phyloP scores from a whole-genome alignment of 495 filamentous ascomycete genomes.

The Letharia columbiana region DNA sequence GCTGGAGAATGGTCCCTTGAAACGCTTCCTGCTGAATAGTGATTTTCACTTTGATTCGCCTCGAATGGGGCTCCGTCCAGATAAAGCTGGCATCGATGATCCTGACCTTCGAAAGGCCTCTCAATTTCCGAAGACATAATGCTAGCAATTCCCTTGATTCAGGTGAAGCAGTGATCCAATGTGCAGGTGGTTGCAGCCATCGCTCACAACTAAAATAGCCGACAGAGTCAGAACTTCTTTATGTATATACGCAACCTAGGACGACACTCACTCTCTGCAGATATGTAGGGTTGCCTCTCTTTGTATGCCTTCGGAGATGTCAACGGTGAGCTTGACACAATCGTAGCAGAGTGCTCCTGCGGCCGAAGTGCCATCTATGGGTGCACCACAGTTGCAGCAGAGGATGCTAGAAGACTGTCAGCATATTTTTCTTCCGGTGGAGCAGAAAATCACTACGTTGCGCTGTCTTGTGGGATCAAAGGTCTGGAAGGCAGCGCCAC shows the following conservation, averaged over 20 bases:
- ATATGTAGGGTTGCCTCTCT: constrained; percentile 73
- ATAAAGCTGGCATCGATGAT: constrained; percentile 94
- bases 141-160: constrained; percentile 88
- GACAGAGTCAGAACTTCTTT: background rate
- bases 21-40: constrained; percentile 77
- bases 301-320: constrained; percentile 87
- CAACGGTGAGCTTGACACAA: constrained; percentile 85
- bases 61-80: constrained; percentile 95
- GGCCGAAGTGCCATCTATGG: constrained; percentile 83
- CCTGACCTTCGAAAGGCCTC: constrained; percentile 73
- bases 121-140: constrained; percentile 73
- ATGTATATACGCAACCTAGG: background rate
- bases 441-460: constrained; percentile 46
- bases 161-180: constrained; percentile 71
- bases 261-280: constrained; percentile 52
- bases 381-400: constrained; percentile 87
- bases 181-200: constrained; percentile 80
- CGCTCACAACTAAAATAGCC: constrained; percentile 53
- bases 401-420: constrained; percentile 54
- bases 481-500: constrained; percentile 45
- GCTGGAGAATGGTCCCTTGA: constrained; percentile 72
- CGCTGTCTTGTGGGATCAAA: constrained; percentile 40
- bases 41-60: constrained; percentile 83
- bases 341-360: constrained; percentile 87
- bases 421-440: constrained; percentile 13